These are phyloP conservation scores for Pouteria glomerata DNA, from an alignment of 148 eudicot species.

Conservation along the genomic window DNA sequence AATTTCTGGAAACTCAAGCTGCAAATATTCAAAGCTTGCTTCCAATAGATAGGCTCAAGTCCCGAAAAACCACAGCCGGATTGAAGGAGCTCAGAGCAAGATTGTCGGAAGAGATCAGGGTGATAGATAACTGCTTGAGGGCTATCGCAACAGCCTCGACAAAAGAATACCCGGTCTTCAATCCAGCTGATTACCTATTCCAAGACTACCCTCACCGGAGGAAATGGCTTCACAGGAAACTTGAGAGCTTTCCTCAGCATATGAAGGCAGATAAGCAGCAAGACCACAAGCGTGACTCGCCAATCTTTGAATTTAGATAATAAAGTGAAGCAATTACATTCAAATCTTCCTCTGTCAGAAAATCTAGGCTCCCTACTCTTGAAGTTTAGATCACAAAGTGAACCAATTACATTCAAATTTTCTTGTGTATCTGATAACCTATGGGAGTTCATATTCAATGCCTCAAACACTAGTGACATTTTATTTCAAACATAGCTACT, in stretches of 20 bases:
- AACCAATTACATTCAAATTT: too few relatives aligned
- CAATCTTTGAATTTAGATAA: conserved; percentile 37
- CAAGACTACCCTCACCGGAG: conserved; percentile 52
- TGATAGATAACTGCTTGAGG: conserved; percentile 54
- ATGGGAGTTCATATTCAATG: too few relatives aligned
- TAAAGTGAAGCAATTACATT: conserved; percentile 19
- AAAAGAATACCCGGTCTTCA: conserved; percentile 36
- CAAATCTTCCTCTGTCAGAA: conserved; percentile 13
- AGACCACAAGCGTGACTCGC: conserved; percentile 29
- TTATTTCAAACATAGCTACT: too few relatives aligned
- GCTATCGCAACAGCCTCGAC: conserved; percentile 28
- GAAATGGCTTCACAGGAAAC: conserved; percentile 21
- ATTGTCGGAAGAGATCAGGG: conserved; percentile 47
- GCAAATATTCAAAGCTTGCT: neutral
- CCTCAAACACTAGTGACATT: too few relatives aligned
- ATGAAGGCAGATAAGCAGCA: conserved; percentile 13
- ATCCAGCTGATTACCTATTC: conserved; percentile 32
- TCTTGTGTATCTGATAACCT: too few relatives aligned
- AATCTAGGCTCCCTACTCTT: too few relatives aligned
- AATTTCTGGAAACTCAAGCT: neutral
- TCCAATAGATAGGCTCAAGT: conserved; percentile 8
- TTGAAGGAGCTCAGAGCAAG: conserved; percentile 30
- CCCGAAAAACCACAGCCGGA: conserved; percentile 9
- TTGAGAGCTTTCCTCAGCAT: conserved; percentile 21
- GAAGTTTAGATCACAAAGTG: too few relatives aligned